A percentile compares a stretch with the other conserved stretches of the same genome.
These are phyloP conservation scores for Aspergillus transmontanensis DNA, from an alignment of 2,329 filamentous ascomycete species.

Conservation along the genomic window DNA sequence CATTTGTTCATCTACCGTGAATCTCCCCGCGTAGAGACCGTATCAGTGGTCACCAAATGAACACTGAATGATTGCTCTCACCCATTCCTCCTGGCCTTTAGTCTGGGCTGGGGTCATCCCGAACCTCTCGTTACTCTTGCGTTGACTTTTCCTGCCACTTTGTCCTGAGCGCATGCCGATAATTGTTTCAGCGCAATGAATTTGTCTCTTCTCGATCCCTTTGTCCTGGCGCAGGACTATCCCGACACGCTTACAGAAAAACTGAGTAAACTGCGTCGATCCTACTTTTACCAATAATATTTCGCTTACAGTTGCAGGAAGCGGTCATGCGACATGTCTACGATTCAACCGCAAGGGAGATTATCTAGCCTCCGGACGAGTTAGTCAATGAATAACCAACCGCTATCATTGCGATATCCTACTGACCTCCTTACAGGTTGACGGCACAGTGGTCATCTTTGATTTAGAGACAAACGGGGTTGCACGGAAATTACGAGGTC, in stretches of 20 bases:
- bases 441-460: conserved; percentile 94
- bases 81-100: conserved; percentile 25
- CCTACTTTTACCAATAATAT: background rate
- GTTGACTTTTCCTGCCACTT: conserved; percentile 2
- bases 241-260: conserved; percentile 87
- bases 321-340: conserved; percentile 65
- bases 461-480: conserved; percentile 97
- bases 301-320: conserved; percentile 46
- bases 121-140: conserved; percentile 2
- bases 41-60: conserved; percentile 11
- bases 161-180: background rate
- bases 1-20: conserved; percentile 4
- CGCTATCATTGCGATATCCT: background rate
- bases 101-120: conserved; percentile 26
- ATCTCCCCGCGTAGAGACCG: conserved; percentile 12
- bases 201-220: conserved; percentile 71
- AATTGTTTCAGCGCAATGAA: conserved; percentile 57
- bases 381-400: conserved; percentile 41
- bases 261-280: conserved; percentile 61
- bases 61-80: conserved; percentile 30
- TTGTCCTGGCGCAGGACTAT: conserved; percentile 77
- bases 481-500: conserved; percentile 88
- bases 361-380: conserved; percentile 88
- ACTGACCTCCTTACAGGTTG: conserved; percentile 52
- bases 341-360: conserved; percentile 95